These are phyloP conservation scores for Penicillium sp. DNA, from an alignment of 2,329 filamentous ascomycete genomes.

Conservation along the genomic window DNA sequence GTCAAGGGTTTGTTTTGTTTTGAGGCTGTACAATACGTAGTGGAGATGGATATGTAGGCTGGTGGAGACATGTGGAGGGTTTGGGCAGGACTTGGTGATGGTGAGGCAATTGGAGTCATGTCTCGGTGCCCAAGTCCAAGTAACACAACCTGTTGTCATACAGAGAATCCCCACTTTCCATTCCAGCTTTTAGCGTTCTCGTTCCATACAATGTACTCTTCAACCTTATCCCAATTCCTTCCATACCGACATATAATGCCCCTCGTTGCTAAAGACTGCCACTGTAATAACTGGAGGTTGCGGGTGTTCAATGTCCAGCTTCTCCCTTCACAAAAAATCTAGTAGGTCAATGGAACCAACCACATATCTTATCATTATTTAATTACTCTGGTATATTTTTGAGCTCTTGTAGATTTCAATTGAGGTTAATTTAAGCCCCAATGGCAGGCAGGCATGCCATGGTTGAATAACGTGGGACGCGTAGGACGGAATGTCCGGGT, in stretches of 20 bases:
- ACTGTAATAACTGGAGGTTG: too few species aligned
- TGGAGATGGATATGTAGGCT: neutral
- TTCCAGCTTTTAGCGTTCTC: too few species aligned
- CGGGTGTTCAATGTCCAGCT: too few species aligned
- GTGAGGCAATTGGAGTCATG: neutral
- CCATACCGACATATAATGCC: too few species aligned
- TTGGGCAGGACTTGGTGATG: conserved; percentile 1
- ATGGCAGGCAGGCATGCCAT: conserved; percentile 6
- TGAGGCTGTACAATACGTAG: neutral
- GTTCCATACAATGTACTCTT: too few species aligned
- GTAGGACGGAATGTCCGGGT: neutral
- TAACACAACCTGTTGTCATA: neutral
- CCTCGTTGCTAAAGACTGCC: too few species aligned
- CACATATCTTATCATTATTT: neutral
- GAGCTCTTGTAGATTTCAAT: neutral
- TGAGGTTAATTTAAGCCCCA: neutral
- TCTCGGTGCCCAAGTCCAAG: neutral
- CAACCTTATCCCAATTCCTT: too few species aligned
- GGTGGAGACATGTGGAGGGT: neutral
- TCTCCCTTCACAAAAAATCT: too few species aligned
- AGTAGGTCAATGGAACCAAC: neutral
- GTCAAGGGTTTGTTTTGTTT: neutral
- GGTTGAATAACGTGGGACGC: conserved; percentile 2
- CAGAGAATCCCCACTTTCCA: neutral
- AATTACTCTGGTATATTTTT: neutral